A percentile compares a stretch with the other conserved stretches of the same genome.
phyloP scores from a whole-genome alignment of 371 early-diverging fungal species.

The Mortierella sp. region DNA sequence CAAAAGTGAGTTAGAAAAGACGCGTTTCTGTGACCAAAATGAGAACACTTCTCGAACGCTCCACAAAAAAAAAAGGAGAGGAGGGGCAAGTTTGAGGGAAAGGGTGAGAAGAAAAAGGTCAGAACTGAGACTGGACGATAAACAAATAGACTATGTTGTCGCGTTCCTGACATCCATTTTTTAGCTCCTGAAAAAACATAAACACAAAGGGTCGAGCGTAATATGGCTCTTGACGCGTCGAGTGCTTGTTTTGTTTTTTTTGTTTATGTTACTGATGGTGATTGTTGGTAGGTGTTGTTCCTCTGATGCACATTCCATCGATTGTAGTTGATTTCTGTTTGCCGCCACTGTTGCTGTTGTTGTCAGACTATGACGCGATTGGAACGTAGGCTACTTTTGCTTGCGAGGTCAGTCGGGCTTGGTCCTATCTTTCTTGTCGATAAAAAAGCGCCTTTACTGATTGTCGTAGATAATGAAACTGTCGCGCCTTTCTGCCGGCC shows the following conservation, averaged over 20 bases:
- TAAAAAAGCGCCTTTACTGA: neutral
- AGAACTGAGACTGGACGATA: neutral
- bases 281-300: neutral
- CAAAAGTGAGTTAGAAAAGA: neutral
- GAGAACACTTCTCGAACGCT: neutral
- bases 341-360: neutral
- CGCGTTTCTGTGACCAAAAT: neutral
- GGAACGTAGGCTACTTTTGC: neutral
- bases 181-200: neutral
- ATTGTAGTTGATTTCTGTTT: neutral
- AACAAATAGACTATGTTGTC: neutral
- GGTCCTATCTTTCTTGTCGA: neutral
- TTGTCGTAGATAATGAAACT: neutral
- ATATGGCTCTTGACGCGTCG: neutral
- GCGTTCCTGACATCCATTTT: neutral
- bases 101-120: neutral
- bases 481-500: neutral
- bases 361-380: slow-evolving; percentile 6
- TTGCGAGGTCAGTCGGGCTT: neutral
- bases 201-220: neutral
- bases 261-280: neutral
- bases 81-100: neutral
- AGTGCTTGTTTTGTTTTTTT: neutral
- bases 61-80: neutral
- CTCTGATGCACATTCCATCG: neutral